These are phyloP conservation scores for Picea abies DNA, from an alignment of 83 land plant species.

Conservation along the genomic window DNA sequence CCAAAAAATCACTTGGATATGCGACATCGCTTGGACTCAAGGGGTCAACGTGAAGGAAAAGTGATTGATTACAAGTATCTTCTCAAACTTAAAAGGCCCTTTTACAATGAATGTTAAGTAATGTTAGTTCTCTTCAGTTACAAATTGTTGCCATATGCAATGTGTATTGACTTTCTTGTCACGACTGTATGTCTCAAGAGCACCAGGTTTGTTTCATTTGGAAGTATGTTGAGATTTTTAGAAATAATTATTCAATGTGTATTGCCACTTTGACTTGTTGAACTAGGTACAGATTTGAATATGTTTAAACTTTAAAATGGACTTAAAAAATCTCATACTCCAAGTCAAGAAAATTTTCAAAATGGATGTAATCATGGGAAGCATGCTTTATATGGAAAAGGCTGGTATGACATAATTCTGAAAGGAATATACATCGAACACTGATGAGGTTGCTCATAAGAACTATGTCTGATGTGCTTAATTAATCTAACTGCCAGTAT, in stretches of 20 bases:
- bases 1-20: slow-evolving; percentile 82
- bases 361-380: neutral
- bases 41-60: slow-evolving; percentile 81
- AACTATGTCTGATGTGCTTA: neutral
- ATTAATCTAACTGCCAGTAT: neutral
- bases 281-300: neutral
- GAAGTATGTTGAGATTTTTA: neutral
- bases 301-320: too few species aligned
- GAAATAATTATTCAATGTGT: neutral
- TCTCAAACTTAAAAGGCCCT: neutral
- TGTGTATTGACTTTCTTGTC: neutral
- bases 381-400: neutral
- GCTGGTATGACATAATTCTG: neutral
- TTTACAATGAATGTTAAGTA: neutral
- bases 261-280: neutral
- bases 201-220: neutral
- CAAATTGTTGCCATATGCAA: neutral
- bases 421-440: neutral
- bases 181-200: too few species aligned
- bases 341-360: neutral
- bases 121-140: neutral
- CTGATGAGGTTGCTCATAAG: neutral
- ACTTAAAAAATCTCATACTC: neutral
- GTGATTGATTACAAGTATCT: slow-evolving; percentile 78
- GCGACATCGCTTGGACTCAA: slow-evolving; percentile 82